phyloP scores from a whole-genome alignment of 2,329 filamentous ascomycete species.

The Aquanectria penicillioides region DNA sequence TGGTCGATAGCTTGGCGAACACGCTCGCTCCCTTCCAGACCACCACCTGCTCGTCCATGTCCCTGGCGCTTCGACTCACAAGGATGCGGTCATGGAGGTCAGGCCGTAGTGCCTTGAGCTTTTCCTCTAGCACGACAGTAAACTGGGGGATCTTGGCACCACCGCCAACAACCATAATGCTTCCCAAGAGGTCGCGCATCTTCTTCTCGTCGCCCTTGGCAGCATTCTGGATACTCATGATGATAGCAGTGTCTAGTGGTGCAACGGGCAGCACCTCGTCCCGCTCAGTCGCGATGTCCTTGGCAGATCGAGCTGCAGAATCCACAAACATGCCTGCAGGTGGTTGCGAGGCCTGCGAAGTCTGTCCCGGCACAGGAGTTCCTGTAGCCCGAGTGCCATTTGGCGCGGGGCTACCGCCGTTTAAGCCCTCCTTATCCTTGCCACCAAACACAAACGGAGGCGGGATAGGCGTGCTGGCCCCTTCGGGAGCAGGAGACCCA shows the following conservation, averaged over 20 bases:
- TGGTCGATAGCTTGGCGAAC: conserved; percentile 90
- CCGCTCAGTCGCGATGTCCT: conserved; percentile 71
- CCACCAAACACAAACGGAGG: conserved; percentile 65
- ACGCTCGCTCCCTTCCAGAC: conserved; percentile 98
- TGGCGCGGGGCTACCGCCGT: conserved; percentile 63
- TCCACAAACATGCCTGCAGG: conserved; percentile 62
- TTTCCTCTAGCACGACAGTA: conserved; percentile 83
- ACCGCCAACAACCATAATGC: conserved; percentile 91
- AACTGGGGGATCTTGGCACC: conserved; percentile 85
- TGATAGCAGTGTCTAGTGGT: conserved; percentile 87
- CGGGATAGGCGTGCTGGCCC: conserved; percentile 72
- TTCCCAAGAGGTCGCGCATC: conserved; percentile 86
- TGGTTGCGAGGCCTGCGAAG: conserved; percentile 48
- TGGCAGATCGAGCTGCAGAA: conserved; percentile 59
- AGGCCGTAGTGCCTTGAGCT: conserved; percentile 73
- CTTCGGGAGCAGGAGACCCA: conserved; percentile 87
- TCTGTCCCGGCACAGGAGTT: conserved; percentile 52
- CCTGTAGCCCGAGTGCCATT: conserved; percentile 62
- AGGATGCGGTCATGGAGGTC: conserved; percentile 70
- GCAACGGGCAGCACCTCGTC: conserved; percentile 85
- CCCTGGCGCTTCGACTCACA: conserved; percentile 79
- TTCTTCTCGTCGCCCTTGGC: conserved; percentile 92
- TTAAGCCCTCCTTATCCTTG: conserved; percentile 53
- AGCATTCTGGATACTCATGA: conserved; percentile 88
- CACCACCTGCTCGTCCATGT: conserved; percentile 97